Percentiles rank a stretch among this genome's conserved stretches.
These are phyloP conservation scores for Ustilaginoidea virens DNA, from an alignment of 2,329 filamentous ascomycete species.

Conservation along the genomic window DNA sequence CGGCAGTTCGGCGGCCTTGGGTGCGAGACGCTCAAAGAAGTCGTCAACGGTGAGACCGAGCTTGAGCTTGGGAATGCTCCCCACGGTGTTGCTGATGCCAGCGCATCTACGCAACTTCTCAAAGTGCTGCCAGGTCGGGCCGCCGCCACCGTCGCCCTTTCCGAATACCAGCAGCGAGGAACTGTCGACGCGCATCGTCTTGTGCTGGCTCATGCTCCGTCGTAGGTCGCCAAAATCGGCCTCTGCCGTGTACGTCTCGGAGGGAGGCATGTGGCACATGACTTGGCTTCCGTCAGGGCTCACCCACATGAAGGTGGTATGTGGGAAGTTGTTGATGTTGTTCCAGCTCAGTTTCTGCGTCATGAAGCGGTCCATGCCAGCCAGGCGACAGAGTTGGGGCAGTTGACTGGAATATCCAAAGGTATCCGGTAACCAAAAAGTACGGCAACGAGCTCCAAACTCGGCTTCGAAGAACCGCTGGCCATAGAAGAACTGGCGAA, in stretches of 20 bases:
- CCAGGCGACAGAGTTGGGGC: constrained; percentile 79
- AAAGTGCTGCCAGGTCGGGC: constrained; percentile 82
- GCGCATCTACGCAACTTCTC: constrained; percentile 90
- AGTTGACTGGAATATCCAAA: constrained; percentile 95
- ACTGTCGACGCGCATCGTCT: constrained; percentile 85
- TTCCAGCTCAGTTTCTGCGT: constrained; percentile 99
- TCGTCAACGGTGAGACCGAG: constrained; percentile 85
- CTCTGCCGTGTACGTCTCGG: constrained; percentile 88
- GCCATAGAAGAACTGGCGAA: constrained; percentile 88
- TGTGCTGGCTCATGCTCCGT: constrained; percentile 80
- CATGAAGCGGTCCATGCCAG: constrained; percentile 94
- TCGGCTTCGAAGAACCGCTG: constrained; percentile 89
- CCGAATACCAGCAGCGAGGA: constrained; percentile 88
- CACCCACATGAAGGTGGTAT: constrained; percentile 99
- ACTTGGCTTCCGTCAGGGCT: constrained; percentile 90
- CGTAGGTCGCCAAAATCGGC: constrained; percentile 91
- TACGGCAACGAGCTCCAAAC: constrained; percentile 76
- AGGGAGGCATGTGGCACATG: constrained; percentile 91
- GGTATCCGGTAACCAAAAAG: constrained; percentile 96
- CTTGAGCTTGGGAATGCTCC: constrained; percentile 66
- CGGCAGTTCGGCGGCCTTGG: constrained; percentile 63
- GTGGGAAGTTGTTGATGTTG: constrained; percentile 98
- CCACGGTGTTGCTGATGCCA: constrained; percentile 76
- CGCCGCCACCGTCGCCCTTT: constrained; percentile 91
- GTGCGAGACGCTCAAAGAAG: constrained; percentile 76